phyloP scores from a whole-genome alignment of 83 land plant genomes.

The Larix sibirica region DNA sequence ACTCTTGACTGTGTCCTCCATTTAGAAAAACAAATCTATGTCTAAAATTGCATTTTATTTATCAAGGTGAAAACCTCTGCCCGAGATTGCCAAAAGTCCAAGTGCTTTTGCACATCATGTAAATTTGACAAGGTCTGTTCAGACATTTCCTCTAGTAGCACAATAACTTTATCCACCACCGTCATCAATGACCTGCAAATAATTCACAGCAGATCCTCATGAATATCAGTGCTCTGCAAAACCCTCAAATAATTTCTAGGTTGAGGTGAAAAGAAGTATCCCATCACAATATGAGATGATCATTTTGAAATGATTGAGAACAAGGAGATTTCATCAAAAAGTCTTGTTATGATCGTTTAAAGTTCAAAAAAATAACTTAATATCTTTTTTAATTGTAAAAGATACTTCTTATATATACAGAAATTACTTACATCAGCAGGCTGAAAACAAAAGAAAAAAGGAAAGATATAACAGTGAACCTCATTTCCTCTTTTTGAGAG shows the following conservation, averaged over 20 bases:
- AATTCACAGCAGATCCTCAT: neutral
- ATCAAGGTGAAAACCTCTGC: constrained; percentile 30
- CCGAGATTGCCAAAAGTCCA: constrained; percentile 70
- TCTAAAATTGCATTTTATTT: neutral
- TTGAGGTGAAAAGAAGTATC: neutral
- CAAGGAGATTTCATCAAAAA: neutral
- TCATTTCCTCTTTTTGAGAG: too few species aligned
- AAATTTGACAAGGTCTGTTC: constrained; percentile 44
- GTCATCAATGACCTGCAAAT: neutral
- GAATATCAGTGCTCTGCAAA: neutral
- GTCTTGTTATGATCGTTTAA: neutral
- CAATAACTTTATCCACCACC: constrained; percentile 19
- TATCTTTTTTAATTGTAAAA: too few species aligned
- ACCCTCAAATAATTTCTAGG: neutral
- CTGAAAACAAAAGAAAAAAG: too few species aligned
- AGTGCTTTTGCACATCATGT: constrained; percentile 60
- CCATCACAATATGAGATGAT: neutral
- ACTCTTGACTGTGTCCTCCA: neutral
- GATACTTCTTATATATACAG: too few species aligned
- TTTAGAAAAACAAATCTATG: neutral
- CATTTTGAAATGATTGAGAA: neutral
- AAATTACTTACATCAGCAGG: too few species aligned
- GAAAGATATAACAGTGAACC: too few species aligned
- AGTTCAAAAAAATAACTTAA: too few species aligned
- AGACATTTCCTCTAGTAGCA: constrained; percentile 52